Base-by-base conservation (phyloP, 176 grass and related monocot genomes). In the Carex parvula region DNA sequence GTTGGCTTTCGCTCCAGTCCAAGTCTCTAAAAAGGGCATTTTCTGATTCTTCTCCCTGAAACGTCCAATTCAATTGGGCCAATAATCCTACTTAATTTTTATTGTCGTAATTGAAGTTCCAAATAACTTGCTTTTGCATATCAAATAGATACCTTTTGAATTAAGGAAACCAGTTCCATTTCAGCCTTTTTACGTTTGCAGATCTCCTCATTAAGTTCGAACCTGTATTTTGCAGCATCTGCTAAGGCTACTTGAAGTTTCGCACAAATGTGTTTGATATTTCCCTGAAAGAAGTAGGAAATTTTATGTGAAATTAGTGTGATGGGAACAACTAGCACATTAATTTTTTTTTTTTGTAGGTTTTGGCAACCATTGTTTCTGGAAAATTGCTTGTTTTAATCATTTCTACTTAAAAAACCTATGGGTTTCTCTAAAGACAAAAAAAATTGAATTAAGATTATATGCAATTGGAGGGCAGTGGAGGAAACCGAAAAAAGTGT, bases 21-120 rank as follows among this genome's bases (percentile, higher is more conserved):
- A 39, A 39, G 5, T 39, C 37, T 39, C 5, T 6, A 6, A 6
- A 39, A 0, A 39, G 46, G 73, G 32, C 42, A 83, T 68, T 68
- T 74, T 78, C 24, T 2, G 35, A 60, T 84, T 88, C 58, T 78
- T 88, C 77, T 9, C 3, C 73, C 73, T 78, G 48, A 33, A 50
- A 57, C 4, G 32, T 32, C 15, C 50, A 78, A 78, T 30, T 57
- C 21, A 16, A 54, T 54, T 16, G 4, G 14, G 46, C 21, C 42
- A 75, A 75, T 75, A 10, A 75, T 30, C 20, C 8, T 75, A 22
- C 21, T 54, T 30, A 75, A 54, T 11, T 75, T 15, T 1, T 0
- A 55, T 8, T 30, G 71, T 75, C 5, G 6, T 30, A 75, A 54
- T 29, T 54, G 71, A 75, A 41, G 21, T 53, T 29, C 1, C 20